Evolutionary conservation across 805 yeast species (phyloP).

Genomic region (Kodamaea sagamina): DNA sequence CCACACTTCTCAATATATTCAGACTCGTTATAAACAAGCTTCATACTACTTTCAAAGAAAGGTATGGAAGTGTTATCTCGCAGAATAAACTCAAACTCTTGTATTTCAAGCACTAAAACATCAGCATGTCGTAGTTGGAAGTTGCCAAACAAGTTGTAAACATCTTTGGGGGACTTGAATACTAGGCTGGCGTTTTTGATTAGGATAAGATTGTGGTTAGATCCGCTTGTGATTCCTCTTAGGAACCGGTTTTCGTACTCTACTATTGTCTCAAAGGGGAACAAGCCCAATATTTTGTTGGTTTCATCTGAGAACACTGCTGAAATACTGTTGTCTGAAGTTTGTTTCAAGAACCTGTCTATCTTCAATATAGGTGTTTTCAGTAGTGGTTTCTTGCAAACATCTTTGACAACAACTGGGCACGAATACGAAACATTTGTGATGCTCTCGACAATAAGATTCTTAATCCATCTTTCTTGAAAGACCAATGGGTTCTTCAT

Average conservation of each 20-base stretch:
- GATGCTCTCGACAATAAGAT: conserved; percentile 14
- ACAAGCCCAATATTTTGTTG: conserved; percentile 31
- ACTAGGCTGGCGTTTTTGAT: conserved; percentile 30
- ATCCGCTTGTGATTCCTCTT: conserved; percentile 37
- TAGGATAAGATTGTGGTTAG: conserved; percentile 28
- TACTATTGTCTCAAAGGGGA: conserved; percentile 30
- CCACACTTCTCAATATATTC: conserved; percentile 15
- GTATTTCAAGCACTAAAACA: conserved; percentile 30
- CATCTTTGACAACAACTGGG: conserved; percentile 20
- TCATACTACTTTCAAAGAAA: conserved; percentile 22
- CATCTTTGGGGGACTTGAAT: conserved; percentile 17
- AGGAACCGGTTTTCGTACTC: conserved; percentile 32
- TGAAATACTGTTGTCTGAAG: conserved; percentile 26
- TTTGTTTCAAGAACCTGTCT: conserved; percentile 24
- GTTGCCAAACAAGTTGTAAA: conserved; percentile 6
- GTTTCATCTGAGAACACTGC: conserved; percentile 35
- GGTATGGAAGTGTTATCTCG: conserved; percentile 30
- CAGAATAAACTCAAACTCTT: conserved; percentile 32
- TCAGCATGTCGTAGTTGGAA: conserved; percentile 12
- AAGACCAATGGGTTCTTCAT: conserved; percentile 23
- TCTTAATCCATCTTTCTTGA: conserved; percentile 29
- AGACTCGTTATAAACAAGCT: conserved; percentile 27
- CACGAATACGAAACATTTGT: conserved; percentile 11
- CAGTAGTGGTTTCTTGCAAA: conserved; percentile 13
- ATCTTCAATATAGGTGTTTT: conserved; percentile 31